Evolutionary conservation across 352 stramenopile species (phyloP).

Genomic region (Phytopythium montanum): DNA sequence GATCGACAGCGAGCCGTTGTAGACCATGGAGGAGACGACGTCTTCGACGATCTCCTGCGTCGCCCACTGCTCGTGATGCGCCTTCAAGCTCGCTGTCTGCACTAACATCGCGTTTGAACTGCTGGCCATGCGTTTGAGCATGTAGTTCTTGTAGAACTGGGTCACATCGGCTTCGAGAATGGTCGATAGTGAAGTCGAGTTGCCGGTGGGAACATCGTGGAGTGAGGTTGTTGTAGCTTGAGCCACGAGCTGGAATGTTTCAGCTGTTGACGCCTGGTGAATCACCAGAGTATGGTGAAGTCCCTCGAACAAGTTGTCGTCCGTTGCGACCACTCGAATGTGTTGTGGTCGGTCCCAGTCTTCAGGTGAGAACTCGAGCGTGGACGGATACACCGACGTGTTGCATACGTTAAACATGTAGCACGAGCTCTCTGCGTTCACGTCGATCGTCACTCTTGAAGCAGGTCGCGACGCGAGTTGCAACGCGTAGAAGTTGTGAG

Average conservation of each 20-base stretch:
- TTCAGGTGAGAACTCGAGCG: conserved; percentile 37
- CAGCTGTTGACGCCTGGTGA: conserved; percentile 23
- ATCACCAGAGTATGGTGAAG: conserved; percentile 27
- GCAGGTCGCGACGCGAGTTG: conserved; percentile 37
- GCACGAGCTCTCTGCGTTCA: conserved; percentile 48
- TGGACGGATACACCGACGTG: conserved; percentile 34
- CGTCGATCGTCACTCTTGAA: conserved; percentile 40
- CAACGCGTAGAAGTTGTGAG: conserved; percentile 57
- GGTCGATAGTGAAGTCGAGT: background rate
- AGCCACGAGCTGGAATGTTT: conserved; percentile 31
- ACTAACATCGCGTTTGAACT: background rate
- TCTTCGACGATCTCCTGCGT: conserved; percentile 19
- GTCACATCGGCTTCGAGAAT: conserved; percentile 13
- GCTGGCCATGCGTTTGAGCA: conserved; percentile 8
- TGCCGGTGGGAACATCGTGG: background rate
- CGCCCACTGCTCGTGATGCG: conserved; percentile 23
- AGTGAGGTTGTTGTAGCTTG: conserved; percentile 16
- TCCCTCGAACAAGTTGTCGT: conserved; percentile 61
- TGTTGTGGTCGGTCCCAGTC: conserved; percentile 33
- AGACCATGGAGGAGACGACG: conserved; percentile 23
- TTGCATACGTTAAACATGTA: conserved; percentile 80
- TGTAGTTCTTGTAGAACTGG: conserved; percentile 26
- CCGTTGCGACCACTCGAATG: conserved; percentile 43
- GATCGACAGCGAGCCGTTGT: conserved; percentile 18
- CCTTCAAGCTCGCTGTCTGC: conserved; percentile 16